A percentile compares a stretch with the other conserved stretches of the same genome.
phyloP scores from a whole-genome alignment of 495 filamentous ascomycete genomes.

The Aspergillus sclerotiicarbonarius region DNA sequence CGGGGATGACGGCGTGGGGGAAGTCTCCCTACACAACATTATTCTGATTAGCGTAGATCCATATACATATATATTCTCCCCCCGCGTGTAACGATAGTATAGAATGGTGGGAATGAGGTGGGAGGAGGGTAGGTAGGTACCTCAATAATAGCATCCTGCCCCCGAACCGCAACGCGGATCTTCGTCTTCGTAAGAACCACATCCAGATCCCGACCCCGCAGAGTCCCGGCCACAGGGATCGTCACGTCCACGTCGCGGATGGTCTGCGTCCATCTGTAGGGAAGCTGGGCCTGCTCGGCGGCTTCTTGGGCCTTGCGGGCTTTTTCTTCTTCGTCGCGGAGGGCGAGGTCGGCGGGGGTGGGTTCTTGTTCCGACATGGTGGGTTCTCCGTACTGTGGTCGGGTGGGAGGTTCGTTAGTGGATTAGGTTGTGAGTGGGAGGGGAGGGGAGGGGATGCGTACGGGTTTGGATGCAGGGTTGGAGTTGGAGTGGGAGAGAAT shows the following conservation, averaged over 20 bases:
- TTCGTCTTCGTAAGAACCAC: conserved; percentile 79
- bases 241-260: conserved; percentile 87
- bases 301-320: conserved; percentile 74
- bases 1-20: conserved; percentile 72
- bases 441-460: not conserved
- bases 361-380: conserved; percentile 38
- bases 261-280: conserved; percentile 98
- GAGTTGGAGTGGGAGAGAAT: not conserved
- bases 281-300: conserved; percentile 85
- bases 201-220: conserved; percentile 80
- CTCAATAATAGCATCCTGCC: conserved; percentile 80
- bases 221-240: conserved; percentile 69
- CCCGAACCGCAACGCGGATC: conserved; percentile 81
- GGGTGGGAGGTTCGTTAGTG: not conserved
- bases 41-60: conserved; percentile 2
- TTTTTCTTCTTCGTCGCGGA: conserved; percentile 55
- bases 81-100: not conserved
- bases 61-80: not conserved
- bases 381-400: not conserved
- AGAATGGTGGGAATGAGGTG: not conserved
- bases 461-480: not conserved
- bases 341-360: conserved; percentile 50
- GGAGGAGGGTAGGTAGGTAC: conserved; percentile 54
- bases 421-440: not conserved
- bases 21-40: conserved; percentile 65